These are phyloP conservation scores for Aureobasidium sp. DNA, from an alignment of 2,329 filamentous ascomycete genomes.

Conservation along the genomic window DNA sequence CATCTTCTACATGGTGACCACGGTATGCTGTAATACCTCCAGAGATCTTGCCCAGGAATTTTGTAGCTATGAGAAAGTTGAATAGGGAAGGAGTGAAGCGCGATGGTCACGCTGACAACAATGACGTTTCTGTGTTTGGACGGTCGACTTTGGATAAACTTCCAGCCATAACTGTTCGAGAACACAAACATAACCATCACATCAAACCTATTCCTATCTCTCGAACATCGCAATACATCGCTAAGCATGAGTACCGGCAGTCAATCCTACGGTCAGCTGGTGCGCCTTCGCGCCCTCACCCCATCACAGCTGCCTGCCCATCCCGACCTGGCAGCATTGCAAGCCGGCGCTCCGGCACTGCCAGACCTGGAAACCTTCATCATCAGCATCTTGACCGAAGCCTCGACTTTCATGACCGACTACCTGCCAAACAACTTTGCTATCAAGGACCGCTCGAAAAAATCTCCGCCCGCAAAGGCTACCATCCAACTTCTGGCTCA, in stretches of 20 bases:
- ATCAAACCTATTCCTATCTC: neutral
- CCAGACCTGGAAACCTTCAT: conserved; percentile 48
- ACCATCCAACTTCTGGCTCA: conserved; percentile 50
- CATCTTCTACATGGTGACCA: neutral
- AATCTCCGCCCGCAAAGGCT: conserved; percentile 43
- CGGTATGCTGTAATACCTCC: neutral
- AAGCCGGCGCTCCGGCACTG: conserved; percentile 25
- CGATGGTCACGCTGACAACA: neutral
- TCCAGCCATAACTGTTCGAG: neutral
- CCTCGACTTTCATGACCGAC: conserved; percentile 51
- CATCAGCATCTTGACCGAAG: conserved; percentile 49
- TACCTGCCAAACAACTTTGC: conserved; percentile 51
- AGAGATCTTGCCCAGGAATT: neutral
- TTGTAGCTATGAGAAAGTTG: neutral
- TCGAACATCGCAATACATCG: neutral
- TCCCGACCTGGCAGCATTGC: conserved; percentile 27
- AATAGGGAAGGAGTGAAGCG: neutral
- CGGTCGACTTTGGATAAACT: neutral
- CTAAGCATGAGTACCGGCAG: neutral
- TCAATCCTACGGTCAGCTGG: conserved; percentile 20
- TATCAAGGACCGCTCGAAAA: conserved; percentile 41
- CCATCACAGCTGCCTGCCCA: conserved; percentile 30
- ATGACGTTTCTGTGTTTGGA: conserved; percentile 2
- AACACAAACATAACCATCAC: neutral
- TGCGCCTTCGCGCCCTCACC: conserved; percentile 29